A percentile compares a stretch with the other conserved stretches of the same genome.
Evolutionary conservation across 306 rosid genomes (phyloP).

Genomic region (Cyamopsis tetragonoloba): DNA sequence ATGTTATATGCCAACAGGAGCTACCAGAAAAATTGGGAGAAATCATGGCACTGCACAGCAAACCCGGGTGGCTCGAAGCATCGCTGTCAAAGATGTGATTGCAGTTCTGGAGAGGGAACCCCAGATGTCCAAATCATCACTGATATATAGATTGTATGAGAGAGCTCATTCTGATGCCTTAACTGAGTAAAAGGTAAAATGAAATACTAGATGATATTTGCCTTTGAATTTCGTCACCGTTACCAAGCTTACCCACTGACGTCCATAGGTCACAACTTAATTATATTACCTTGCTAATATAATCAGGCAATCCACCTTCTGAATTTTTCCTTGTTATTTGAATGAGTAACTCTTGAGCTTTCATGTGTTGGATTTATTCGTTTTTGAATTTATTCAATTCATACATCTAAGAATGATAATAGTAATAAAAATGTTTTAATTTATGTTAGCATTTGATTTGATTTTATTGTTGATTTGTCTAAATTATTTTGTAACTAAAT

Average conservation of each 20-base stretch:
- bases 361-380: too few relatives aligned
- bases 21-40: conserved; percentile 52
- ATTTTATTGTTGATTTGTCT: too few relatives aligned
- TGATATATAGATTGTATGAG: conserved; percentile 60
- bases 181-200: conserved; percentile 40
- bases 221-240: neutral
- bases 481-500: too few relatives aligned
- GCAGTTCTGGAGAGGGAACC: conserved; percentile 92
- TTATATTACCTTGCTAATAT: neutral
- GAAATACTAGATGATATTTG: neutral
- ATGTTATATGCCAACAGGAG: conserved; percentile 40
- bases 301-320: too few relatives aligned
- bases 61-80: conserved; percentile 51
- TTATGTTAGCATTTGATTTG: too few relatives aligned
- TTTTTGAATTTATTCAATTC: too few relatives aligned
- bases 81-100: conserved; percentile 78
- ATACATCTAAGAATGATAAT: too few relatives aligned
- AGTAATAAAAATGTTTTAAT: too few relatives aligned
- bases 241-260: neutral
- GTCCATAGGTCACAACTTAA: neutral
- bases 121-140: conserved; percentile 75
- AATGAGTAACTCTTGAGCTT: too few relatives aligned
- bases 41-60: conserved; percentile 48
- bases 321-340: too few relatives aligned
- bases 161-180: conserved; percentile 44